Conservation (phyloP, 208 protist genomes). For the Leishmania braziliensis region DNA sequence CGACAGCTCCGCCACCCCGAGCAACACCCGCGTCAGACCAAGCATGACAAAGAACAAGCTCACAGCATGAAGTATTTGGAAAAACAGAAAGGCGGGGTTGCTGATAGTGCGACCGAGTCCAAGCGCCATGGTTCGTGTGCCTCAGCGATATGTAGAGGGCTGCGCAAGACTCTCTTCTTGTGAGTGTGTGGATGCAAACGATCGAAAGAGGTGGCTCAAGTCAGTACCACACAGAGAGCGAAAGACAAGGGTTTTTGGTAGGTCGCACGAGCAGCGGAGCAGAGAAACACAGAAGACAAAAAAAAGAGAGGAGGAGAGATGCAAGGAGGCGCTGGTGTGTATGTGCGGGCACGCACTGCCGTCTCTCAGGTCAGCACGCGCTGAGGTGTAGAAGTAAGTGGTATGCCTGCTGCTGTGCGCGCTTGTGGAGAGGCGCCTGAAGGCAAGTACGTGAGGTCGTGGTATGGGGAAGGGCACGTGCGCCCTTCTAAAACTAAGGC, state of each 20-base stretch:
- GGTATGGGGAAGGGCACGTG: not conserved
- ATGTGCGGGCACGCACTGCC: not conserved
- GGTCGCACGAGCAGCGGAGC: not conserved
- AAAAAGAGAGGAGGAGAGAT: not conserved
- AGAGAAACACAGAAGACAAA: not conserved
- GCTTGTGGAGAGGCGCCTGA: not conserved
- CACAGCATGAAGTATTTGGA: conserved; percentile 67
- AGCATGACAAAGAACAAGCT: conserved; percentile 64
- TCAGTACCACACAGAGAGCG: not conserved
- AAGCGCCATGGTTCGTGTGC: conserved; percentile 48
- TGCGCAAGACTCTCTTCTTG: not conserved
- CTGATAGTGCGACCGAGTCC: conserved; percentile 59
- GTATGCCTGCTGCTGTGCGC: not conserved
- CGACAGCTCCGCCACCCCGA: conserved; percentile 40
- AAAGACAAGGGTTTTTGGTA: not conserved
- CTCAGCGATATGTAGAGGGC: not conserved
- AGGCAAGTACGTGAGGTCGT: not conserved
- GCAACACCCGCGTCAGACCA: conserved; percentile 37
- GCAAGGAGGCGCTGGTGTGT: not conserved
- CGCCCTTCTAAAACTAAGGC: not conserved
- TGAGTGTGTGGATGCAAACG: not conserved
- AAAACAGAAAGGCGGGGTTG: conserved; percentile 57
- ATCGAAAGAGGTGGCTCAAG: not conserved
- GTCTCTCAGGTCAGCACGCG: not conserved
- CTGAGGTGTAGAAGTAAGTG: not conserved